phyloP scores from a whole-genome alignment of 805 yeast genomes.

The Schwanniomyces sp. region DNA sequence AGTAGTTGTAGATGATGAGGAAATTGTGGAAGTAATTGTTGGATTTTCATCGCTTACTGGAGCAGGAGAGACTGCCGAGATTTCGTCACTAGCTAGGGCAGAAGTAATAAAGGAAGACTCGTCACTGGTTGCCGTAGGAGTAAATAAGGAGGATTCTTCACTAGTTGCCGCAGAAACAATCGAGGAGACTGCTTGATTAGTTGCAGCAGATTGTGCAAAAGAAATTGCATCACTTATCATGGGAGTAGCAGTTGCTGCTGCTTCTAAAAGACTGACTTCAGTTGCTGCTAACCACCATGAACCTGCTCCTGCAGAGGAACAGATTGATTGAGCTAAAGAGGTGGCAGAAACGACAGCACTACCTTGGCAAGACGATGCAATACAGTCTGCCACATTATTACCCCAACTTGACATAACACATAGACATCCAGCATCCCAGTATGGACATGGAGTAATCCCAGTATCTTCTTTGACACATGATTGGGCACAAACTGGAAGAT shows the following conservation, averaged over 20 bases:
- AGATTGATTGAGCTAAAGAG: conserved; percentile 28
- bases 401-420: conserved; percentile 41
- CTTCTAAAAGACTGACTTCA: conserved; percentile 18
- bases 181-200: neutral
- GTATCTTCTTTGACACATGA: conserved; percentile 31
- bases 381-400: conserved; percentile 36
- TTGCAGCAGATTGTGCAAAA: neutral
- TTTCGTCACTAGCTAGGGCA: too few species aligned
- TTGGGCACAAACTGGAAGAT: conserved; percentile 38
- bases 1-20: conserved; percentile 32
- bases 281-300: conserved; percentile 26
- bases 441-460: conserved; percentile 41
- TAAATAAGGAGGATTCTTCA: neutral
- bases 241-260: conserved; percentile 23
- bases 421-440: conserved; percentile 48
- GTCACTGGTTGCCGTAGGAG: conserved; percentile 4
- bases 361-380: conserved; percentile 37
- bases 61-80: neutral
- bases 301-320: conserved; percentile 34
- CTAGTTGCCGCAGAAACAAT: conserved; percentile 4
- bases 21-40: conserved; percentile 15
- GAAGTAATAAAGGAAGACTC: neutral
- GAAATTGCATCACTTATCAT: conserved; percentile 9
- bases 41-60: conserved; percentile 10
- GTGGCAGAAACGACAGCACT: conserved; percentile 25